Conservation (phyloP, 441 rosid species). For the Raphanus hybrid region DNA sequence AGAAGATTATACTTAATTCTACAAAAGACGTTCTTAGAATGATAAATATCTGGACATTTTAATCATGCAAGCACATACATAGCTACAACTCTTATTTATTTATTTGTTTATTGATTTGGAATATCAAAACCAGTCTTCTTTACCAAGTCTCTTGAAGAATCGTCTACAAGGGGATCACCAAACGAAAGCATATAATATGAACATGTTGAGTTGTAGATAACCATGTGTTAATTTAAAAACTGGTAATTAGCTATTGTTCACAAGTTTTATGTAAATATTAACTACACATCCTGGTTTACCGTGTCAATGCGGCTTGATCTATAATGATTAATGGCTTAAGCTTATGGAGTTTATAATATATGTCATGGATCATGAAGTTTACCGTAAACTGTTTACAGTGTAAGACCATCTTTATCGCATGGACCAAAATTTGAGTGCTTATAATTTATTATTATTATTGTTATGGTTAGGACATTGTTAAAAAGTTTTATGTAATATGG, state of each 20-base stretch:
- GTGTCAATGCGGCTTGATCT: not conserved
- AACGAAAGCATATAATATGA: not conserved
- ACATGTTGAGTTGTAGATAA: constrained; percentile 7
- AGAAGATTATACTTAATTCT: constrained; percentile 4
- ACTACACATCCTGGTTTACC: constrained; percentile 24
- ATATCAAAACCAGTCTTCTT: constrained; percentile 21
- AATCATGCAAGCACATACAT: constrained; percentile 42
- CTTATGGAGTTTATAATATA: not conserved
- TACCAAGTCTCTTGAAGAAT: constrained; percentile 32
- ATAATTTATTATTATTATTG: too few relatives aligned
- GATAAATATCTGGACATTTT: constrained; percentile 1
- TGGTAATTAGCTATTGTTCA: constrained; percentile 6
- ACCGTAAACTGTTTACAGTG: not conserved
- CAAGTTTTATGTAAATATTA: not conserved
- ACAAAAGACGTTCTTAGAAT: not conserved
- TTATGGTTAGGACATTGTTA: too few relatives aligned
- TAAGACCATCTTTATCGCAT: too few relatives aligned
- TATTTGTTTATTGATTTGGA: constrained; percentile 8
- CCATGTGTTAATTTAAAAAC: not conserved
- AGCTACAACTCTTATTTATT: not conserved
- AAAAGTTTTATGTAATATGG: too few relatives aligned
- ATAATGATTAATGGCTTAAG: not conserved
- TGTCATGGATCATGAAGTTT: not conserved
- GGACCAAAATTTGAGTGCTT: too few relatives aligned
- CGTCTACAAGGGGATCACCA: constrained; percentile 13